Percentiles rank a stretch among this genome's conserved stretches.
Evolutionary conservation across 106 monocot species (phyloP).

Genomic region (Acorus gramineus): DNA sequence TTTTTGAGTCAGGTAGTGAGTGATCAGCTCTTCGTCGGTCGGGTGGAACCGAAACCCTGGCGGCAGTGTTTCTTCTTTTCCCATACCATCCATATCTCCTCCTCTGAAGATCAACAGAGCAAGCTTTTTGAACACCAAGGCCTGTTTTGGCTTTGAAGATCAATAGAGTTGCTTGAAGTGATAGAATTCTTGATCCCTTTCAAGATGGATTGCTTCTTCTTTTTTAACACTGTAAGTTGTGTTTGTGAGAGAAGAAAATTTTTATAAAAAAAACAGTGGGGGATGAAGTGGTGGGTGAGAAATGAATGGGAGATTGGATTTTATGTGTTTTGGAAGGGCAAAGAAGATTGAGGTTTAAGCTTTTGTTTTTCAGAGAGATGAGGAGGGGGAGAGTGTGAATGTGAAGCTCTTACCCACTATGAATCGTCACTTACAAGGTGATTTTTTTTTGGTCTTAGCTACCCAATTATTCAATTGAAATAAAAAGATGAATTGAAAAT

Average conservation of each 20-base stretch:
- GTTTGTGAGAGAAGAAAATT: no score
- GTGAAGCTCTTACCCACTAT: constrained; percentile 46
- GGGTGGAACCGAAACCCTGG: constrained; percentile 80
- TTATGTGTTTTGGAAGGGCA: background rate
- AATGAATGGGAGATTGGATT: background rate
- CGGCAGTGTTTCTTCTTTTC: constrained; percentile 30
- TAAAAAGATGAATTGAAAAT: no score
- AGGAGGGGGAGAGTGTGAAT: constrained; percentile 9
- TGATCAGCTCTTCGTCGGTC: constrained; percentile 70
- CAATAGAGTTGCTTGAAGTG: background rate
- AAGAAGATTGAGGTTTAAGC: constrained; percentile 25
- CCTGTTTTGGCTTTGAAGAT: background rate
- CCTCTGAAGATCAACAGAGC: background rate
- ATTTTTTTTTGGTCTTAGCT: background rate
- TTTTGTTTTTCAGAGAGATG: background rate
- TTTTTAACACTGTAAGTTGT: no score
- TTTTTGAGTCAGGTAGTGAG: constrained; percentile 50
- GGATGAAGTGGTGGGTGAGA: background rate
- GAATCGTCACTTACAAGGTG: constrained; percentile 29
- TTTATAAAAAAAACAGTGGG: background rate
- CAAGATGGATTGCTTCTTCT: no score
- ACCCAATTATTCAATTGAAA: background rate
- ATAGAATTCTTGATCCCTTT: no score
- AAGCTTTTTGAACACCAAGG: background rate
- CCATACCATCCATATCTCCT: constrained; percentile 12